Evolutionary conservation across 177 flowering plant species (phyloP), one percentile per base, ranked within the genome.

Genomic region (Vitis hybrid): DNA sequence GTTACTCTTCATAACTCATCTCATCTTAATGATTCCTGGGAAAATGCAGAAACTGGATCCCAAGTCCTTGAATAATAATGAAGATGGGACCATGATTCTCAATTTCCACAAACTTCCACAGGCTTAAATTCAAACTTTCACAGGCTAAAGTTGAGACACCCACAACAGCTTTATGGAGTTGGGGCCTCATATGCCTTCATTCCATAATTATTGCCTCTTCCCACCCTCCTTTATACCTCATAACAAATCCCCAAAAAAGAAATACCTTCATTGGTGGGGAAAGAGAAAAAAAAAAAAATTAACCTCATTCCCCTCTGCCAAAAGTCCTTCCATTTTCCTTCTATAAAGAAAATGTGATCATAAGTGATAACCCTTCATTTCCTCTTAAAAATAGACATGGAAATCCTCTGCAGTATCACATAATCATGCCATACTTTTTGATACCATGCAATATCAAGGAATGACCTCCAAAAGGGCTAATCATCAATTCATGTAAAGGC

Each of bases 61-160:
- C n/a, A 51, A 57, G 40, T 69, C 69, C 46, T 50, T 58, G 69
- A 32, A 51, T 69, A 74, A 69, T 69, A 74, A 74, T 69, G 64
- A 46, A 58, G 72, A 2, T 63, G 72, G 72, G 72, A 52, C 64
- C 72, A 68, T 68, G 62, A 70, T 59, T 64, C 56, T 67, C 61
- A 66, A 48, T 60, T 66, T 27, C 61, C 18, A 46, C 75, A 46
- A 61, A 19, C 40, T 54, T 21, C 16, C 56, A 27, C 63, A 35
- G 62, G 62, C 67, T 67, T 21, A 52, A 48, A 52, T 19, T 57
- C 60, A 64, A 58, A 32, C 1, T 11, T 19, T 40, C 63, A 27
- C 64, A 35, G 64, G 46, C 46, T 40, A 40, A 40, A 40, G 46
- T 40, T 40, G 46, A 40, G 46, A 40, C 46, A 40, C 46, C 58